phyloP scores from a whole-genome alignment of 345 rosid species.

The Theobroma cacao region DNA sequence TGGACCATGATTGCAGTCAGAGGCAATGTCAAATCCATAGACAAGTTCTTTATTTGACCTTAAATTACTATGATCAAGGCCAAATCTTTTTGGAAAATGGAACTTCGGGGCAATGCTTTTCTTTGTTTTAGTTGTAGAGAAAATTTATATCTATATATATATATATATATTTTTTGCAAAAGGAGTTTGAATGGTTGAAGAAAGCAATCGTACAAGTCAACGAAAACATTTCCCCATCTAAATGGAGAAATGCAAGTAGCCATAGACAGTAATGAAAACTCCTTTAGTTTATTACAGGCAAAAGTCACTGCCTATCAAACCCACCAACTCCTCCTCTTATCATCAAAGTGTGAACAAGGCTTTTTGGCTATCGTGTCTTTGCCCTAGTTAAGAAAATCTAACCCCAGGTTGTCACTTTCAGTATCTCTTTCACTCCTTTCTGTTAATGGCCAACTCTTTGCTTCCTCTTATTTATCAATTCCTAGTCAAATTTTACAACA shows the following conservation, averaged over 20 bases:
- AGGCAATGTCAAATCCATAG: too few species aligned
- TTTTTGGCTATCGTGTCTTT: not conserved
- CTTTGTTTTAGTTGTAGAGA: too few species aligned
- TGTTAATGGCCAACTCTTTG: not conserved
- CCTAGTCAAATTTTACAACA: not conserved
- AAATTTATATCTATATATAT: not conserved
- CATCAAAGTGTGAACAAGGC: not conserved
- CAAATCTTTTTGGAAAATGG: too few species aligned
- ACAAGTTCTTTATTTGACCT: too few species aligned
- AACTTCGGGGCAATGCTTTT: too few species aligned
- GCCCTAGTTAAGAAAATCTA: not conserved
- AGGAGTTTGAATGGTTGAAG: not conserved
- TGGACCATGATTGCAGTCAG: too few species aligned
- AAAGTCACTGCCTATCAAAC: not conserved
- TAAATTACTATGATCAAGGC: too few species aligned
- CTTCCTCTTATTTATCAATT: not conserved
- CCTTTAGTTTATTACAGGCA: not conserved
- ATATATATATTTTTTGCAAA: not conserved
- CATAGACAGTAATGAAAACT: not conserved
- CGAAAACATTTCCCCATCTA: not conserved
- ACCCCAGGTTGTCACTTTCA: slow-evolving; percentile 16
- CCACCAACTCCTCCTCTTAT: not conserved
- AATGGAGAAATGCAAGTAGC: not conserved
- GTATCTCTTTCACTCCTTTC: not conserved
- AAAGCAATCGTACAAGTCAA: slow-evolving; percentile 2